These are phyloP conservation scores for Biscogniauxia mediterranea DNA, from an alignment of 2,329 filamentous ascomycete species.

Conservation along the genomic window DNA sequence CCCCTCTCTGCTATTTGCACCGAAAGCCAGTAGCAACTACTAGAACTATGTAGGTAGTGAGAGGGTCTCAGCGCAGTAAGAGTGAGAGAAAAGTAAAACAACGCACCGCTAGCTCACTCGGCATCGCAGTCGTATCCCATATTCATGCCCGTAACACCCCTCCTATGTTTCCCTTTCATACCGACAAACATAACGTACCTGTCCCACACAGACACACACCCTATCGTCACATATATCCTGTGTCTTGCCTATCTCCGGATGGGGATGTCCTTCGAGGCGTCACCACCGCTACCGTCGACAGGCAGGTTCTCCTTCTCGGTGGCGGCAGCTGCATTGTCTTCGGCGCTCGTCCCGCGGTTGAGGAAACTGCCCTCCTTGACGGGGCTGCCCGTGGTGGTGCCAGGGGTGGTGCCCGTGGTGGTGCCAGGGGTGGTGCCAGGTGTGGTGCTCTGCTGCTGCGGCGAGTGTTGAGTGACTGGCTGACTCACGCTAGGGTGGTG, in stretches of 20 bases:
- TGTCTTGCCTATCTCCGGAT: slow-evolving; percentile 56
- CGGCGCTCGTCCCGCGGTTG: slow-evolving; percentile 75
- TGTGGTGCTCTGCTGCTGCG: slow-evolving; percentile 32
- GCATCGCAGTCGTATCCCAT: not conserved
- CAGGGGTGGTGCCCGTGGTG: slow-evolving; percentile 62
- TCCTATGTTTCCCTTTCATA: not conserved
- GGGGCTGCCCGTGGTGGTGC: slow-evolving; percentile 64
- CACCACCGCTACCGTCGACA: slow-evolving; percentile 1
- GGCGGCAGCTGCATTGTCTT: slow-evolving; percentile 35
- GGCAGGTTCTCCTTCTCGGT: slow-evolving; percentile 41
- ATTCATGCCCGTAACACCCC: not conserved
- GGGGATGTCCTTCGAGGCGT: slow-evolving; percentile 52
- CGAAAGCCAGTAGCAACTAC: not conserved
- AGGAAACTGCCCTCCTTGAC: slow-evolving; percentile 89
- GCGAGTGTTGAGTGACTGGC: slow-evolving; percentile 33
- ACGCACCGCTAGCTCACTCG: not conserved
- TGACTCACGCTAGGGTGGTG: slow-evolving; percentile 36
- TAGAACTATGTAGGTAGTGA: not conserved
- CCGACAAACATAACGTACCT: not conserved
- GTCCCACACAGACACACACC: not conserved
- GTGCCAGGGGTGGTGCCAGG: slow-evolving; percentile 25
- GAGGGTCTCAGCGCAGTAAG: no score
- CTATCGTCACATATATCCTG: slow-evolving; percentile 33
- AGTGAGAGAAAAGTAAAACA: not conserved
- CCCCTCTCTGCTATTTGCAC: not conserved